Evolutionary conservation across 305 asterid genomes (phyloP).

Genomic region (Fraxinus ornus): DNA sequence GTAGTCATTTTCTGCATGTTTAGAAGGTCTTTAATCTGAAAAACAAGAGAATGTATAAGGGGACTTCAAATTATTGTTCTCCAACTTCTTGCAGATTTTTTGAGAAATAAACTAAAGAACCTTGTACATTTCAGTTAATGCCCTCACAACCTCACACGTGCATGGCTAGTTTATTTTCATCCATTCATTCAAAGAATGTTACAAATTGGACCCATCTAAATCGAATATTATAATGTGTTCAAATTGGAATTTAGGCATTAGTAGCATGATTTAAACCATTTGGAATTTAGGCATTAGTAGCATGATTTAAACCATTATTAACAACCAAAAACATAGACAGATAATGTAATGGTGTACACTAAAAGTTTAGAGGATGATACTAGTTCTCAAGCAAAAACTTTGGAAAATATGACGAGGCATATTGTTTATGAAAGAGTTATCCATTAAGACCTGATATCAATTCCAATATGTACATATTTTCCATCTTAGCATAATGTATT

Average conservation of each 20-base stretch:
- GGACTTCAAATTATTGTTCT: neutral
- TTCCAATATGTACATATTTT: neutral
- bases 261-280: slow-evolving; percentile 3
- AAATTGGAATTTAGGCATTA: neutral
- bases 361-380: neutral
- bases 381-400: neutral
- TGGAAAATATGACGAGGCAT: neutral
- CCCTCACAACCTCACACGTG: neutral
- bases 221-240: neutral
- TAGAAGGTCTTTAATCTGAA: neutral
- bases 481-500: neutral
- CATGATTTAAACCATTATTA: neutral
- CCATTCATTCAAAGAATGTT: neutral
- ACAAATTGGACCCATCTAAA: neutral
- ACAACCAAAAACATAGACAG: neutral
- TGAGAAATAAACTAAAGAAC: neutral
- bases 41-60: neutral
- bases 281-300: neutral
- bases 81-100: neutral
- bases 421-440: neutral
- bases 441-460: neutral
- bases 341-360: neutral
- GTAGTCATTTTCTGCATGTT: neutral
- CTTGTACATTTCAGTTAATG: neutral
- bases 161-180: neutral